Conservation (phyloP, 164 flowering plant species). For the Tetrastigma voinierianum region DNA sequence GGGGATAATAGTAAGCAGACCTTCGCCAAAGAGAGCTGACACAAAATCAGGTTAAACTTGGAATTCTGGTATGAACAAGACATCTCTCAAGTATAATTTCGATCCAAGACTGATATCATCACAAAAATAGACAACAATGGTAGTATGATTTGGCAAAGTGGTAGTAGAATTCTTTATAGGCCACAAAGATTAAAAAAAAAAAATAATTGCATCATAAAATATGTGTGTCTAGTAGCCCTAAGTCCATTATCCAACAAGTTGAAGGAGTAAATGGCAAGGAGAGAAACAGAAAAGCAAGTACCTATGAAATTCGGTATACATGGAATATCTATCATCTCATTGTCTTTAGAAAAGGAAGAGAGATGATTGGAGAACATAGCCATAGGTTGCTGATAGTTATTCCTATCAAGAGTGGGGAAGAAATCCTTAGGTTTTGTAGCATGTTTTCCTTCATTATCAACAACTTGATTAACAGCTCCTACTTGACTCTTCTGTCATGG, state of each 20-base stretch:
- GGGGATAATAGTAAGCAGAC: too few species aligned
- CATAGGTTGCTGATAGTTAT: conserved; percentile 1
- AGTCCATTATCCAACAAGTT: background rate
- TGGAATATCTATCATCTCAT: too few species aligned
- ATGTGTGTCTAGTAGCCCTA: background rate
- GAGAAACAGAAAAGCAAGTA: background rate
- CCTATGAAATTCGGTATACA: too few species aligned
- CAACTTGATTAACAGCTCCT: conserved; percentile 1
- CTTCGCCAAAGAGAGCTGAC: too few species aligned
- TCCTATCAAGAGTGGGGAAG: background rate
- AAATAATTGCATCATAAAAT: background rate
- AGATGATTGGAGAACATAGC: background rate
- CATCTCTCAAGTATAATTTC: too few species aligned
- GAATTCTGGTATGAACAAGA: too few species aligned
- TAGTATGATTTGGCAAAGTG: conserved; percentile 4
- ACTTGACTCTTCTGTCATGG: background rate
- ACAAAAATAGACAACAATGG: background rate
- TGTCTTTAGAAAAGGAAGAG: too few species aligned
- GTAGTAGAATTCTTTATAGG: background rate
- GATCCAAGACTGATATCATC: too few species aligned
- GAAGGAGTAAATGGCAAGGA: background rate
- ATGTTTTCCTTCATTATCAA: background rate
- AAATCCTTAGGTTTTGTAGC: background rate
- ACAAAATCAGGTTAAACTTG: too few species aligned
- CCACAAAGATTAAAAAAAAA: background rate